Base-by-base conservation (phyloP, 257 asterid genomes). In the Craterostigma plantagineum region DNA sequence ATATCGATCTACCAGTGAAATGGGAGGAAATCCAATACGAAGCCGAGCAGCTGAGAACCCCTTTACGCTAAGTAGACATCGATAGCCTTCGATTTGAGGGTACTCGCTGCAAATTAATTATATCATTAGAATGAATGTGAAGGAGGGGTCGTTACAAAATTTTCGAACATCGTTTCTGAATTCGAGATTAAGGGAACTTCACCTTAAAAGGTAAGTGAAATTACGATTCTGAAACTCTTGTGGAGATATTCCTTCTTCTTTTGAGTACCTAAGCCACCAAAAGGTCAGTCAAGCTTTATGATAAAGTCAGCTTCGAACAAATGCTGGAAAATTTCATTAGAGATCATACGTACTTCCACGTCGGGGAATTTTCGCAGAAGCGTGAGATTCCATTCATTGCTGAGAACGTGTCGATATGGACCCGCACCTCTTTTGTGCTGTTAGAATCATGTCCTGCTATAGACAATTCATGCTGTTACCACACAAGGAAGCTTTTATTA, bases 331-430 rank as follows among this genome's bases (percentile, higher is more conserved):
- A 36, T 5, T 15, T 16, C 50, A 36, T 23, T 23, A 17, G 0
- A 34, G 35, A 42, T 50, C 14, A 34, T 23, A n/a, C n/a, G n/a
- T n/a, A 82, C 98, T 93, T 54, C 95, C 98, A 87, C 11, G 86
- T 79, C 35, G 62, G 62, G 38, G 54, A 61, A 60, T 62, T 62
- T 67, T 87, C 98, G 49, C 86, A 74, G 64, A 87, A 87, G 46
- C 98, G 92, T 13, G 98, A 82, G 52, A 87, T 69, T 39, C 98
- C 98, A 61, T 74, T 87, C 79, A 82, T 82, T 38, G 95, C 93
- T 38, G 95, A 73, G 50, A 67, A 79, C 38, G 93, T 72, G 74
- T 87, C 98, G 45, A 87, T 63, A 44, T 87, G 98, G 64, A 87
- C 95, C 68, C 70, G 59, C 33, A 66, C 56, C 64, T 76, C 91